Percentiles rank a stretch among this genome's conserved stretches.
Conservation (phyloP, 345 rosid genomes). For the Gossypium rotundifolium region DNA sequence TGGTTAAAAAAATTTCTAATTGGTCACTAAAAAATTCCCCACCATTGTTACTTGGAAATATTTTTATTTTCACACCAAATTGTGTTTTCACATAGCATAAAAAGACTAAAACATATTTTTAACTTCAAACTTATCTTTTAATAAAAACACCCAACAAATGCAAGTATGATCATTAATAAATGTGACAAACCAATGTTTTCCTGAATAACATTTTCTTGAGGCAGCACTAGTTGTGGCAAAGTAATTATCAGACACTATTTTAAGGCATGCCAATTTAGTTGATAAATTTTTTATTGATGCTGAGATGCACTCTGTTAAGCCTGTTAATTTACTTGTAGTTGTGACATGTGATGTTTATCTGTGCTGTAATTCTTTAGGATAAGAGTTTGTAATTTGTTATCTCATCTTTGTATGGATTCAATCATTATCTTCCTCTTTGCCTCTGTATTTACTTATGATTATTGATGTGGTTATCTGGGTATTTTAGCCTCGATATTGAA, state of each 20-base stretch:
- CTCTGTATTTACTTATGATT: not conserved
- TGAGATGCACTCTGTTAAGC: not conserved
- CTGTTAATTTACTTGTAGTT: not conserved
- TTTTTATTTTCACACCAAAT: too few relatives aligned
- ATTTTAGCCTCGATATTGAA: not conserved
- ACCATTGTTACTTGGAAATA: too few relatives aligned
- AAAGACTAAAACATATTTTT: too few relatives aligned
- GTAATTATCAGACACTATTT: conserved; percentile 63
- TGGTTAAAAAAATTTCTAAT: too few relatives aligned
- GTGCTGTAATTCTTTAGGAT: not conserved
- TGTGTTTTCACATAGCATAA: too few relatives aligned
- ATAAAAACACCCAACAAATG: too few relatives aligned
- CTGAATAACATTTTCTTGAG: conserved; percentile 40
- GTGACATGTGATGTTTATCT: not conserved
- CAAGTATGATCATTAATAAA: too few relatives aligned
- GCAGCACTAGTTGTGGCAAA: conserved; percentile 68
- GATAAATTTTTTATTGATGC: not conserved
- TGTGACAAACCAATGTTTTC: too few relatives aligned
- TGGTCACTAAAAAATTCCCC: too few relatives aligned
- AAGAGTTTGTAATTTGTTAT: not conserved
- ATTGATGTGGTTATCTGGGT: not conserved
- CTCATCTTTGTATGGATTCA: not conserved
- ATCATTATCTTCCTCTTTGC: not conserved
- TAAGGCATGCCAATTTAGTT: conserved; percentile 38
- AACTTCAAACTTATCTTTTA: too few relatives aligned